A percentile compares a stretch with the other conserved stretches of the same genome.
phyloP scores from a whole-genome alignment of 208 protist species.

The Trypanosoma rangeli region DNA sequence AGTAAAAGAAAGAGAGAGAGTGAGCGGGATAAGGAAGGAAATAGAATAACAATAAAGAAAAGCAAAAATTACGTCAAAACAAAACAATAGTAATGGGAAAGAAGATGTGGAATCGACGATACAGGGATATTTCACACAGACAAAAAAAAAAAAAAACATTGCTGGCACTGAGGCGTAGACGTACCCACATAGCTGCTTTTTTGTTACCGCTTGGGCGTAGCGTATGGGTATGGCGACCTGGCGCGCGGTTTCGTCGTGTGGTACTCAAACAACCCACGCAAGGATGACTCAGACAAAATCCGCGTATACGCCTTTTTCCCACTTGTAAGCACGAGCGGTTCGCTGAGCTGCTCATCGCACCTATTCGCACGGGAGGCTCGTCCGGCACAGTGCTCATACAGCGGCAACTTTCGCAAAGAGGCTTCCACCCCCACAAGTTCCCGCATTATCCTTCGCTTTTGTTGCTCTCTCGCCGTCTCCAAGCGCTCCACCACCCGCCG shows the following conservation, averaged over 20 bases:
- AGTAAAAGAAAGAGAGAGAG: constrained; percentile 12
- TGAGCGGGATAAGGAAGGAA: constrained; percentile 3
- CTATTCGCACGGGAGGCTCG: background rate
- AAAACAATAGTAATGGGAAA: constrained; percentile 26
- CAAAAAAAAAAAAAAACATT: background rate
- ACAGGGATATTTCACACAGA: background rate
- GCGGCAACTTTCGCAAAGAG: background rate
- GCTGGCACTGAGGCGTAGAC: background rate
- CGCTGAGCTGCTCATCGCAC: background rate
- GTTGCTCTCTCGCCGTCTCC: constrained; percentile 5
- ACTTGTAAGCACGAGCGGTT: constrained; percentile 3
- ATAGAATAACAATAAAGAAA: constrained; percentile 2
- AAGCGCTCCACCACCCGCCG: constrained; percentile 14
- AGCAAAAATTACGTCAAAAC: constrained; percentile 10
- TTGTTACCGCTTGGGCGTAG: constrained; percentile 4
- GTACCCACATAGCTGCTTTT: background rate
- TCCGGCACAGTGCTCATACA: constrained; percentile 20
- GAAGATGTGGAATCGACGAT: background rate
- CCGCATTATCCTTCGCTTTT: constrained; percentile 2
- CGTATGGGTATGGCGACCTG: constrained; percentile 23
- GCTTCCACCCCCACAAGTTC: constrained; percentile 6
- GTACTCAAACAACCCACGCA: constrained; percentile 21
- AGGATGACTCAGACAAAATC: constrained; percentile 15
- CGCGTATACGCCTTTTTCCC: constrained; percentile 22
- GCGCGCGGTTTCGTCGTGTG: constrained; percentile 18